Evolutionary conservation across 106 monocot species (phyloP), one percentile per base, ranked within the genome.

Genomic region (Dactylorhiza incarnata): DNA sequence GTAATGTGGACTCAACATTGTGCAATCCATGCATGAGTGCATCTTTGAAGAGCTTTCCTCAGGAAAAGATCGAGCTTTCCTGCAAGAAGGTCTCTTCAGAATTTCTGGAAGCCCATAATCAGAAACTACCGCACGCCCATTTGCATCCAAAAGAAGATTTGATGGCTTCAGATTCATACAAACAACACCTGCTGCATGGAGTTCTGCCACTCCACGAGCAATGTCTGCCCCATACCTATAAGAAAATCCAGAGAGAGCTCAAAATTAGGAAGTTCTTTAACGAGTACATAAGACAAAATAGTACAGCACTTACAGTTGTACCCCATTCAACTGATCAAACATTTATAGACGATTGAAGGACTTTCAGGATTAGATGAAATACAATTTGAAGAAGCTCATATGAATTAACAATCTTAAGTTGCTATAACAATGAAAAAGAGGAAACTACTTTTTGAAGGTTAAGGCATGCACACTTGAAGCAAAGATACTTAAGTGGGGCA

Each of bases 141-240:
- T 79, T 81, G 83, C 76, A 86, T 99, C 99, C 79, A 99, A 81
- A 70, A 99, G 91, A 78, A 99, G 86, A 84, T 99, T 92, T 22
- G 99, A 99, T 59, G 99, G 99, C 75, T 94, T 99, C 78, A 99
- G 29, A 81, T 90, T 99, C 99, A 92, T 99, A 73, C 99, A 99
- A 71, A 92, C 82, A 85, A 99, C 81, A 74, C 88, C 91, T 15
- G 91, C 99, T 26, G 99, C 94, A 84, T 99, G 99, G 62, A 99
- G 94, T 90, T 99, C 99, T 48, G 91, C 89, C 17, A 99, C 91
- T 48, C 99, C 99, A 74, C 99, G 94, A 56, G 99, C 99, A 84
- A 99, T 94, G 62, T 99, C 99, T 80, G 91, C 99, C 8, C 99
- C 99, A 86, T 99, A 99, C 74, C 99, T 99, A 82, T 55, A 89